Percentiles rank a stretch among this genome's conserved stretches.
Evolutionary conservation across 2,329 filamentous ascomycete species (phyloP).

Genomic region (Rutstroemia sp.): DNA sequence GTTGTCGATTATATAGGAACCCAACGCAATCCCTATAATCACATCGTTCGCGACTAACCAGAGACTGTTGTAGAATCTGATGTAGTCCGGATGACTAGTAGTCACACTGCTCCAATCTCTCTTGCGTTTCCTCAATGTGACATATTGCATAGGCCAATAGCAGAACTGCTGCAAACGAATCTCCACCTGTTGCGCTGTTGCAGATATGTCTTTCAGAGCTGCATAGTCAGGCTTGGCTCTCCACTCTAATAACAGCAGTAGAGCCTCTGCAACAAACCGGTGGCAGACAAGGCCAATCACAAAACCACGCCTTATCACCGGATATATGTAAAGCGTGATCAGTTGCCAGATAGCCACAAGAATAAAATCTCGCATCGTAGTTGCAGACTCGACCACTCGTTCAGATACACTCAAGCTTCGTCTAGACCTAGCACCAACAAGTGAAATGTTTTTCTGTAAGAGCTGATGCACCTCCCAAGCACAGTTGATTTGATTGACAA

Average conservation of each 20-base stretch:
- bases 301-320: slow-evolving; percentile 64
- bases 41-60: slow-evolving; percentile 99
- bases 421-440: slow-evolving; percentile 74
- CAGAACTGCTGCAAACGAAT: slow-evolving; percentile 96
- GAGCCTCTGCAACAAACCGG: slow-evolving; percentile 69
- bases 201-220: slow-evolving; percentile 90
- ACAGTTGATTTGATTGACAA: slow-evolving; percentile 94
- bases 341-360: slow-evolving; percentile 62
- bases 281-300: slow-evolving; percentile 74
- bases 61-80: slow-evolving; percentile 96
- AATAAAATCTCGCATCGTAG: slow-evolving; percentile 72
- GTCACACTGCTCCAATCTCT: slow-evolving; percentile 94
- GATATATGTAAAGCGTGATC: slow-evolving; percentile 69
- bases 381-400: slow-evolving; percentile 86
- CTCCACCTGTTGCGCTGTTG: slow-evolving; percentile 94
- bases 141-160: slow-evolving; percentile 97
- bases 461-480: slow-evolving; percentile 81
- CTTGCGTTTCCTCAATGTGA: slow-evolving; percentile 81
- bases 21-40: slow-evolving; percentile 94
- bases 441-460: slow-evolving; percentile 81
- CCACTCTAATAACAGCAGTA: slow-evolving; percentile 79
- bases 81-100: slow-evolving; percentile 93
- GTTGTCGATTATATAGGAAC: slow-evolving; percentile 96
- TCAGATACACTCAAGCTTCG: slow-evolving; percentile 89
- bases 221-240: slow-evolving; percentile 68